These are phyloP conservation scores for Hypoxylon sp. DNA, from an alignment of 2,329 filamentous ascomycete species.

Conservation along the genomic window DNA sequence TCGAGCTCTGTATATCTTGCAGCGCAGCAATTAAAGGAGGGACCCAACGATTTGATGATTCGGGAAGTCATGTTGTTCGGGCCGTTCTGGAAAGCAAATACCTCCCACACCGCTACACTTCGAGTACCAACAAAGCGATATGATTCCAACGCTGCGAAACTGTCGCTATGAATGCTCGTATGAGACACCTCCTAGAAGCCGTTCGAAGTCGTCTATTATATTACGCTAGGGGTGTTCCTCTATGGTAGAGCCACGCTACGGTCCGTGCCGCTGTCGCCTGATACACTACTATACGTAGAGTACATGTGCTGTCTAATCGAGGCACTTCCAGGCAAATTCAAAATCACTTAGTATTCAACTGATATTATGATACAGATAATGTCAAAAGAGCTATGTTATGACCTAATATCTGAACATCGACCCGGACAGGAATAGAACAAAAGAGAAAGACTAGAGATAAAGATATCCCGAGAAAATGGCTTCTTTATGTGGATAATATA, in stretches of 20 bases:
- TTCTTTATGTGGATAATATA: background rate
- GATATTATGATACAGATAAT: background rate
- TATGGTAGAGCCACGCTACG: background rate
- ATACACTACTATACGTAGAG: no score
- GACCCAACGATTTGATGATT: background rate
- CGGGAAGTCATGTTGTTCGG: background rate
- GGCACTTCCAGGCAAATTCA: background rate
- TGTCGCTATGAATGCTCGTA: no score
- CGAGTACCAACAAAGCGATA: background rate
- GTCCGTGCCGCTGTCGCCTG: conserved; percentile 23
- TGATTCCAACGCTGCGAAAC: background rate
- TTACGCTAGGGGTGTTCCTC: background rate
- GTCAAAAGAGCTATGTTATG: background rate
- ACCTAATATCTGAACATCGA: background rate
- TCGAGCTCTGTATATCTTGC: conserved; percentile 1
- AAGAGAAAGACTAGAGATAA: background rate
- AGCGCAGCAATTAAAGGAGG: conserved; percentile 15
- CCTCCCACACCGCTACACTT: no score
- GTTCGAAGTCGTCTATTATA: background rate
- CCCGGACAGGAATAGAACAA: background rate
- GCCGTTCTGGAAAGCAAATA: background rate
- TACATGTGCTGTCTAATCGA: background rate
- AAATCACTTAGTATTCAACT: background rate
- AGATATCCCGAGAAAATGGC: background rate
- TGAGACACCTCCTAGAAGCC: no score